Conservation (phyloP, 441 rosid species). For the Sinapis alba region DNA sequence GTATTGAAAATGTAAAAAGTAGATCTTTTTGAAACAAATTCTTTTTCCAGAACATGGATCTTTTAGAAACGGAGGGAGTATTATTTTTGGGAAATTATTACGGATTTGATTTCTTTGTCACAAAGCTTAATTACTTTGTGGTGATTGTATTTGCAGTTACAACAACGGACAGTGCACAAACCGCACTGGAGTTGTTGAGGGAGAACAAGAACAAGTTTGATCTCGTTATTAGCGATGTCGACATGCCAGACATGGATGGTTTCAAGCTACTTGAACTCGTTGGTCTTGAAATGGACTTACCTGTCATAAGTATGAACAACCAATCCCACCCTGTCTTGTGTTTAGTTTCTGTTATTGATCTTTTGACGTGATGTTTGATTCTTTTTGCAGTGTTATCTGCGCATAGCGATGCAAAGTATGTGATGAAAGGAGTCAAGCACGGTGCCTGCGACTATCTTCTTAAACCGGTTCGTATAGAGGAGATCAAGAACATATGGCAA, state of each 20-base stretch:
- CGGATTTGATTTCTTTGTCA: neutral
- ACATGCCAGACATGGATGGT: slow-evolving; percentile 82
- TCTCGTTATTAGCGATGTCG: slow-evolving; percentile 70
- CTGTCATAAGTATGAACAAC: slow-evolving; percentile 57
- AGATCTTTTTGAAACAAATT: too few relatives aligned
- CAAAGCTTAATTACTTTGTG: neutral
- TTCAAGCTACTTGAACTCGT: slow-evolving; percentile 73
- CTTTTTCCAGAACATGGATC: too few relatives aligned
- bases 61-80: too few relatives aligned
- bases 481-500: slow-evolving; percentile 70
- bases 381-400: slow-evolving; percentile 59
- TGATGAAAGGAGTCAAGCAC: slow-evolving; percentile 67
- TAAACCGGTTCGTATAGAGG: slow-evolving; percentile 68
- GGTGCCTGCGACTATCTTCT: slow-evolving; percentile 69
- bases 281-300: slow-evolving; percentile 72
- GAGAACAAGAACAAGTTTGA: slow-evolving; percentile 63
- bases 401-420: slow-evolving; percentile 59
- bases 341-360: neutral
- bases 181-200: slow-evolving; percentile 59
- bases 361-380: slow-evolving; percentile 1
- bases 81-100: slow-evolving; percentile 2
- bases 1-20: too few relatives aligned
- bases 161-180: slow-evolving; percentile 52
- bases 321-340: neutral
- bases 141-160: slow-evolving; percentile 50